Evolutionary conservation across 1,284 basidiomycete species (phyloP).

Genomic region (Ustilago sp.): DNA sequence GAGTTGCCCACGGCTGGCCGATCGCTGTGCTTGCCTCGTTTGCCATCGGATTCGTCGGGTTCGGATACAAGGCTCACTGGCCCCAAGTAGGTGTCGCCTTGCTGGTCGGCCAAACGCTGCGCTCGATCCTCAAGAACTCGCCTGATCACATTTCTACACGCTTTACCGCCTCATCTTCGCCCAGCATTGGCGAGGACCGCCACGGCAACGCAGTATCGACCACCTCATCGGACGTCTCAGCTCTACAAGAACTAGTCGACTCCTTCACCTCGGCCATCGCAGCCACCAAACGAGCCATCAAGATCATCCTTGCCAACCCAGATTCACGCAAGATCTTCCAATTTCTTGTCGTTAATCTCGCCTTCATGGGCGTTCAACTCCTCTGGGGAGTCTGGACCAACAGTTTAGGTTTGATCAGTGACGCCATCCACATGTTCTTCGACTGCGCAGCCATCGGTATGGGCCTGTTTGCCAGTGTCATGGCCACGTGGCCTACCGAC

Average conservation of each 20-base stretch:
- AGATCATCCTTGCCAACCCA: slow-evolving; percentile 87
- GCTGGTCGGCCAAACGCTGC: slow-evolving; percentile 58
- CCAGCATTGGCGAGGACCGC: slow-evolving; percentile 6
- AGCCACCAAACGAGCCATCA: slow-evolving; percentile 72
- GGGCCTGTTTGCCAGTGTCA: slow-evolving; percentile 94
- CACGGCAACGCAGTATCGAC: slow-evolving; percentile 5
- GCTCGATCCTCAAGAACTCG: slow-evolving; percentile 61
- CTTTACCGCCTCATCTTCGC: slow-evolving; percentile 26
- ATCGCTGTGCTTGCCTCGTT: slow-evolving; percentile 56
- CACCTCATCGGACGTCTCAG: slow-evolving; percentile 39
- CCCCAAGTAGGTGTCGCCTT: slow-evolving; percentile 46
- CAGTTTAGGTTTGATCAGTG: slow-evolving; percentile 93
- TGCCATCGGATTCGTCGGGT: slow-evolving; percentile 62
- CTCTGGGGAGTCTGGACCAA: slow-evolving; percentile 91
- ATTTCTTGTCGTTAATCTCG: slow-evolving; percentile 92
- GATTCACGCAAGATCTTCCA: slow-evolving; percentile 97
- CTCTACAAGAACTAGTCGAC: slow-evolving; percentile 41
- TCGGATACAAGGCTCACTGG: slow-evolving; percentile 44
- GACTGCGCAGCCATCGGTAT: slow-evolving; percentile 98
- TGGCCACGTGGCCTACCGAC: slow-evolving; percentile 97
- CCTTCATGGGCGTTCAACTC: slow-evolving; percentile 83
- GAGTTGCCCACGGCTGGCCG: slow-evolving; percentile 65
- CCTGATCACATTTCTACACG: slow-evolving; percentile 57
- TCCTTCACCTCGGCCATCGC: slow-evolving; percentile 30
- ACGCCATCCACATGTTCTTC: slow-evolving; percentile 99